A percentile compares a stretch with the other conserved stretches of the same genome.
Conservation (phyloP, 169 alveolate species). For the Eimeria tenella region DNA sequence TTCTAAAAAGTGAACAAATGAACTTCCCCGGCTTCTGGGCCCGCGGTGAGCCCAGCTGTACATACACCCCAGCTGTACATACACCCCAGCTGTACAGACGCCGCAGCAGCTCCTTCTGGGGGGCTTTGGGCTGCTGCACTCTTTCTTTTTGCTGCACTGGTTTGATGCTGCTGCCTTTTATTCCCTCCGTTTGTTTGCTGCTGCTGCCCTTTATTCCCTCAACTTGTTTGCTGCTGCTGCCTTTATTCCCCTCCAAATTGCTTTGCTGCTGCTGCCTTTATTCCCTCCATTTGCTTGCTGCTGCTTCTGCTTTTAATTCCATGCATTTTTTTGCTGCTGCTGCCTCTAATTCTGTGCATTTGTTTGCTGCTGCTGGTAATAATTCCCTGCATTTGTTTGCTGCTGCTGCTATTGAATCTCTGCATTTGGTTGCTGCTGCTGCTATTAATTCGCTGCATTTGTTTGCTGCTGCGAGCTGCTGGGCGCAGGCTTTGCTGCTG, state of each 20-base stretch:
- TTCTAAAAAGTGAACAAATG: background rate
- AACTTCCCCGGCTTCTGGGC: background rate
- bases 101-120: too few relatives aligned
- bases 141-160: too few relatives aligned
- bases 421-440: background rate
- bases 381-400: background rate
- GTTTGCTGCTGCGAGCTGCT: background rate
- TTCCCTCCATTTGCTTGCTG: too few relatives aligned
- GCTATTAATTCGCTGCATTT: background rate
- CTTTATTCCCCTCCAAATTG: background rate
- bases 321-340: background rate
- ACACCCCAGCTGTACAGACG: too few relatives aligned
- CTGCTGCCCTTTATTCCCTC: too few relatives aligned
- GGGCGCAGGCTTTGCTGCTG: constrained; percentile 40
- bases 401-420: background rate
- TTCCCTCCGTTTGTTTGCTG: too few relatives aligned
- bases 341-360: background rate
- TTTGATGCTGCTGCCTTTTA: too few relatives aligned
- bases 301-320: background rate
- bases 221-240: background rate
- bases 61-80: background rate
- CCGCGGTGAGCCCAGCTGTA: background rate
- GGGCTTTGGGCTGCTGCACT: too few relatives aligned
- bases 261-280: too few relatives aligned
- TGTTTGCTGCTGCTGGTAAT: background rate